Evolutionary conservation across 768 basidiomycete genomes (phyloP).

Genomic region (Lentinula aciculospora): DNA sequence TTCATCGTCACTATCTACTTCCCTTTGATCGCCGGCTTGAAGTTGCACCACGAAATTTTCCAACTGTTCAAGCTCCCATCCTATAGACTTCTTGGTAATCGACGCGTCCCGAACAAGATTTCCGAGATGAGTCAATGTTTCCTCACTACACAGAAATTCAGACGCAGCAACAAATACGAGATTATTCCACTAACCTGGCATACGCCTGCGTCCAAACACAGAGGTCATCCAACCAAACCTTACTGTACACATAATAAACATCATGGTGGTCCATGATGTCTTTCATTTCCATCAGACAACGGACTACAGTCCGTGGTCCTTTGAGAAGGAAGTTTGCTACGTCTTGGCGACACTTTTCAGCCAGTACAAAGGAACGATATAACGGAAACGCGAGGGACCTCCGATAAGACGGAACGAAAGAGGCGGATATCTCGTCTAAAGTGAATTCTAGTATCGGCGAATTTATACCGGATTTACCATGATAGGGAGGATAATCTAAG

Average conservation of each 20-base stretch:
- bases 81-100: constrained; percentile 51
- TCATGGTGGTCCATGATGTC: constrained; percentile 74
- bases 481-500: constrained; percentile 64
- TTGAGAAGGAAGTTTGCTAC: constrained; percentile 48
- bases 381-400: constrained; percentile 74
- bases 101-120: constrained; percentile 28
- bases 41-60: constrained; percentile 48
- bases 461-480: constrained; percentile 10
- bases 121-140: constrained; percentile 41
- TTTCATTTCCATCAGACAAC: constrained; percentile 70
- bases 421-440: constrained; percentile 39
- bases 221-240: constrained; percentile 83
- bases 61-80: constrained; percentile 67
- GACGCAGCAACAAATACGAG: background rate
- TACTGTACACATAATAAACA: constrained; percentile 84
- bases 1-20: constrained; percentile 73
- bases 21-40: constrained; percentile 21
- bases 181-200: constrained; percentile 48
- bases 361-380: constrained; percentile 71
- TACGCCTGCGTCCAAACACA: constrained; percentile 73
- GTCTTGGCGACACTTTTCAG: constrained; percentile 64
- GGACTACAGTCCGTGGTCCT: constrained; percentile 58
- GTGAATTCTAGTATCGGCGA: constrained; percentile 24
- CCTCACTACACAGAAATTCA: constrained; percentile 43
- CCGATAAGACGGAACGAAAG: constrained; percentile 61